Evolutionary conservation across 805 yeast species (phyloP), one percentile per base, ranked within the genome.

Genomic region (Metschnikowia gelsemii): DNA sequence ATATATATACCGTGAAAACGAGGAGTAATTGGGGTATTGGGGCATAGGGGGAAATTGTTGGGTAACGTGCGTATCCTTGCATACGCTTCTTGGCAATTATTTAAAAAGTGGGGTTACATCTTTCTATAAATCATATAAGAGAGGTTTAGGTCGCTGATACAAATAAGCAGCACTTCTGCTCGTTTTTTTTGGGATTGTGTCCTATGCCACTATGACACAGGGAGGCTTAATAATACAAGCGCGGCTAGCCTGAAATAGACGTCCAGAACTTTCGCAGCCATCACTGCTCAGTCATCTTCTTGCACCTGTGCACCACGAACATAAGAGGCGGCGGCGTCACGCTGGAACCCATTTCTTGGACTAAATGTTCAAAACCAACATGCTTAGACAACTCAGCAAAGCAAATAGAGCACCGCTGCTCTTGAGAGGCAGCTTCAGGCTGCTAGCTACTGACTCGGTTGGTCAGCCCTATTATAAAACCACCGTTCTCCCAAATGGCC

Each of bases 401-500:
- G 8, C 11, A 17, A 40, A 24, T 8, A 30, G 17, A n/a, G 27
- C 29, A 18, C 20, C 27, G 3, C 14, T 26, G 18, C 23, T 40
- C 24, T 19, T 30, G 13, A 26, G 44, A n/a, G n/a, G 25, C 3
- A 23, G 22, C 29, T 21, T 13, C 8, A 18, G 44, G 8, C 44
- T 34, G 40, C 34, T 40, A 30, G 44, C 44, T 12, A 35, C 44
- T 11, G 46, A 40, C 25, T 23, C 45, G 16, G 32, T 35, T 31
- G 25, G 30, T 12, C 42, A 24, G 25, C 46, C 68, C 3, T 40
- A 58, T 14, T 70, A 55, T 22, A 68, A 74, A 58, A 85, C 89
- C 8, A 79, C 96, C 1, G 79, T 83, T 3, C 72, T 93, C 39
- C 70, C 82, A n/a, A 93, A 93, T 61, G 99, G 99, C 2, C 66